Percentiles rank a stretch among this genome's conserved stretches.
Conservation (phyloP, 1,139 yeast species). For the Candida albicans region DNA sequence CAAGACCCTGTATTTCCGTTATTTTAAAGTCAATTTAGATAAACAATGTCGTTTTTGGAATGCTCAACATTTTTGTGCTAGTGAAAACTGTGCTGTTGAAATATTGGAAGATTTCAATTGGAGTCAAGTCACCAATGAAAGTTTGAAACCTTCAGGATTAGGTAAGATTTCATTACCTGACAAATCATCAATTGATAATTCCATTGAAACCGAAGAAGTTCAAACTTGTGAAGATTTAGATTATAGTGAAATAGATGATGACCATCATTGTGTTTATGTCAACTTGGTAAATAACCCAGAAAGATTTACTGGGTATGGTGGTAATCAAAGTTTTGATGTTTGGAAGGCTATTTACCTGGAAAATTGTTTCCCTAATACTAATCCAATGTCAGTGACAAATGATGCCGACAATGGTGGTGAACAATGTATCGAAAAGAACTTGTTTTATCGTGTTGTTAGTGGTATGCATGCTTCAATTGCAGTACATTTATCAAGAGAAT, state of each 20-base stretch:
- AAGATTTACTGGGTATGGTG: constrained; percentile 94
- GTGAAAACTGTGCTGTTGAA: constrained; percentile 93
- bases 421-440: constrained; percentile 77
- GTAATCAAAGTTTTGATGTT: constrained; percentile 85
- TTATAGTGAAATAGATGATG: constrained; percentile 66
- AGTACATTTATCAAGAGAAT: constrained; percentile 88
- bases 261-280: constrained; percentile 69
- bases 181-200: constrained; percentile 18
- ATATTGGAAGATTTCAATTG: constrained; percentile 55
- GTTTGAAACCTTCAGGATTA: constrained; percentile 70
- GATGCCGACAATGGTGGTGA: constrained; percentile 33
- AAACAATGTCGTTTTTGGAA: constrained; percentile 89
- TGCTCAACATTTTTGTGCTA: constrained; percentile 84
- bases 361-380: constrained; percentile 73
- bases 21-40: constrained; percentile 82
- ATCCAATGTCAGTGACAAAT: constrained; percentile 35
- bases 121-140: constrained; percentile 64
- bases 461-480: constrained; percentile 98
- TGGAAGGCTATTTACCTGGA: constrained; percentile 94
- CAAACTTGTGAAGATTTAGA: constrained; percentile 41
- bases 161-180: constrained; percentile 46
- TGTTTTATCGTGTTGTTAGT: constrained; percentile 81
- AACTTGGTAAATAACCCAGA: constrained; percentile 89
- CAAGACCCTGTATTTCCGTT: constrained; percentile 74
- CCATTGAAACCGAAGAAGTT: constrained; percentile 19